Evolutionary conservation across 805 yeast species (phyloP).

Genomic region (Yamadazyma philogaea): DNA sequence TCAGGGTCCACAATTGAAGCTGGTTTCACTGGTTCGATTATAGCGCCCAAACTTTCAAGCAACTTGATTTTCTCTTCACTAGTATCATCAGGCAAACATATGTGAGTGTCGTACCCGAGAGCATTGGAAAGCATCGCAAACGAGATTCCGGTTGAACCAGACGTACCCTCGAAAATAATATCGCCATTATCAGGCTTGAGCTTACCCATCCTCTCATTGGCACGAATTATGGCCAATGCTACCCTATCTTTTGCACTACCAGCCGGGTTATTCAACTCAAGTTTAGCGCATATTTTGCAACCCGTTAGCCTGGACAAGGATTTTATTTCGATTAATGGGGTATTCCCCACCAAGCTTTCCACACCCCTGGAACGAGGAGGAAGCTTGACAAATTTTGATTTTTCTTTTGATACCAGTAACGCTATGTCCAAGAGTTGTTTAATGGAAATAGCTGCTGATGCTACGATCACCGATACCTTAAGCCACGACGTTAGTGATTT

Average conservation of each 20-base stretch:
- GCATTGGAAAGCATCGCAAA: conserved; percentile 88
- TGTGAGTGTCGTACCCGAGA: conserved; percentile 84
- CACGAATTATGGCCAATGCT: conserved; percentile 76
- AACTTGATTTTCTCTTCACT: conserved; percentile 76
- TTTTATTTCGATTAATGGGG: conserved; percentile 74
- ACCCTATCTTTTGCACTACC: conserved; percentile 96
- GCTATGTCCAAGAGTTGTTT: neutral
- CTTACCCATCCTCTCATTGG: conserved; percentile 59
- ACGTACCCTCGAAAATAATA: conserved; percentile 88
- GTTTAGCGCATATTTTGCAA: conserved; percentile 79
- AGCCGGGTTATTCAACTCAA: conserved; percentile 86
- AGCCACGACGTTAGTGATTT: neutral
- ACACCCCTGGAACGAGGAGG: conserved; percentile 50
- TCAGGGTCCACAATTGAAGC: conserved; percentile 92
- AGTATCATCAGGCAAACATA: conserved; percentile 94
- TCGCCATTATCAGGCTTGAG: conserved; percentile 62
- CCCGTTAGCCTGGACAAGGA: conserved; percentile 73
- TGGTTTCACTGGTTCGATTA: conserved; percentile 81
- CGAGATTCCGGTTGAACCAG: conserved; percentile 96
- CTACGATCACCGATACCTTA: conserved; percentile 3
- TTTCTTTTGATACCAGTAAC: neutral
- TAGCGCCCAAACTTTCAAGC: conserved; percentile 74
- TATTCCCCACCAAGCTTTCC: conserved; percentile 82
- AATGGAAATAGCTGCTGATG: conserved; percentile 1
- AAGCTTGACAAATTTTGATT: neutral